Evolutionary conservation across 176 grass and related monocot genomes (phyloP).

Genomic region (Triticum urartu): DNA sequence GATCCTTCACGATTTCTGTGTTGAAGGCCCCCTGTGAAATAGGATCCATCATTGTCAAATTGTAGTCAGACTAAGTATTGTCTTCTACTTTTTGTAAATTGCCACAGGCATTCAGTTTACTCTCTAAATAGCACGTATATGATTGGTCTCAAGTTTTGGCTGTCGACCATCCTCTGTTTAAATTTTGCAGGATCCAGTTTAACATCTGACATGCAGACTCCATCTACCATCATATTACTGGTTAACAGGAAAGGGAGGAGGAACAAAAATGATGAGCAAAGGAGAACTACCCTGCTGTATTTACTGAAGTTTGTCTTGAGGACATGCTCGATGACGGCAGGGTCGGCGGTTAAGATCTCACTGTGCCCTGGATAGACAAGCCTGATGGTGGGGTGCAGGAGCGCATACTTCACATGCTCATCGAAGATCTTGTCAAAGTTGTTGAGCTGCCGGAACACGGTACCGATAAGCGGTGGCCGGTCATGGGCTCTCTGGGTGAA

Average conservation of each 20-base stretch:
- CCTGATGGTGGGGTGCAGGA: conserved; percentile 38
- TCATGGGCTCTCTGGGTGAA: neutral
- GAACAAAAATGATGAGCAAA: neutral
- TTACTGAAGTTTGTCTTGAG: conserved; percentile 61
- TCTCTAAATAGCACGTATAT: neutral
- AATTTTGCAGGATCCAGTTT: neutral
- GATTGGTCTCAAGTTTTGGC: neutral
- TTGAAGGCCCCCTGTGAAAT: conserved; percentile 25
- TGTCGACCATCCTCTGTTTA: neutral
- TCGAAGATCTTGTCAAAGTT: conserved; percentile 44
- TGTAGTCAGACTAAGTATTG: neutral
- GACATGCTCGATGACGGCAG: conserved; percentile 45
- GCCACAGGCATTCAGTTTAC: neutral
- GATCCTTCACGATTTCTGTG: conserved; percentile 43
- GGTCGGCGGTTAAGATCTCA: conserved; percentile 37
- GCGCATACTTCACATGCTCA: conserved; percentile 28
- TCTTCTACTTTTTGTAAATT: neutral
- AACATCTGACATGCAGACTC: neutral
- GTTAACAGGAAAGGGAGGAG: neutral
- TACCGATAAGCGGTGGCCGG: conserved; percentile 40
- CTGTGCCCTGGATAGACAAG: conserved; percentile 26
- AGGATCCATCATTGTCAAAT: neutral
- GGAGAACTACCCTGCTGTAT: conserved; percentile 48
- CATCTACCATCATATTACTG: neutral
- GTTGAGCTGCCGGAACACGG: conserved; percentile 31